Evolutionary conservation across 2,329 filamentous ascomycete genomes (phyloP).

Genomic region (Monilinia fructigena): DNA sequence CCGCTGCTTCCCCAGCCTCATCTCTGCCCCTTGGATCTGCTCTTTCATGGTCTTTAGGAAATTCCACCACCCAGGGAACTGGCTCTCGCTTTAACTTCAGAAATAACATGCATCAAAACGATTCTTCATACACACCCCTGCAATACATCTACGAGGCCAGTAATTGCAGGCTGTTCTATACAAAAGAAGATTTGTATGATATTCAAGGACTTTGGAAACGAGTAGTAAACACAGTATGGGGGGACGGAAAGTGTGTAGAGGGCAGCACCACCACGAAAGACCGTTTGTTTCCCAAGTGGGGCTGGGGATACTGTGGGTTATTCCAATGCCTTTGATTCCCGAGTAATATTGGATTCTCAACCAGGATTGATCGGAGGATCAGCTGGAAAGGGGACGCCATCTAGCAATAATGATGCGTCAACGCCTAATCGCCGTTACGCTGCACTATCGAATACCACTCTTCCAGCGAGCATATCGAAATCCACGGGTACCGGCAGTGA

Average conservation of each 20-base stretch:
- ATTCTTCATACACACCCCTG: slow-evolving; percentile 45
- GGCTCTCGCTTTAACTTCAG: slow-evolving; percentile 44
- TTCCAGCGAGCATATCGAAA: neutral
- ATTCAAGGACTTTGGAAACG: slow-evolving; percentile 51
- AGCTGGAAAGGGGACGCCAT: no score
- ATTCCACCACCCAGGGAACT: slow-evolving; percentile 26
- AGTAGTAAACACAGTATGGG: slow-evolving; percentile 44
- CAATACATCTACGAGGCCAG: slow-evolving; percentile 62
- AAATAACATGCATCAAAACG: slow-evolving; percentile 40
- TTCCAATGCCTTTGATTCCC: neutral
- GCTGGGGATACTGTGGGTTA: neutral
- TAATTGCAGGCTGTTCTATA: slow-evolving; percentile 60
- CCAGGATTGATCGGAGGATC: neutral
- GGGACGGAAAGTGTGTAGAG: slow-evolving; percentile 41
- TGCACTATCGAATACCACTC: neutral
- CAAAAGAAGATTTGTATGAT: slow-evolving; percentile 51
- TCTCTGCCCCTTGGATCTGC: neutral
- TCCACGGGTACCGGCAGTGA: neutral
- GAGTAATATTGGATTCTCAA: neutral
- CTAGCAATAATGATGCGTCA: neutral
- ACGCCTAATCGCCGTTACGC: neutral
- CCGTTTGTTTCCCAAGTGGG: neutral
- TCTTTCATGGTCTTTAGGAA: neutral
- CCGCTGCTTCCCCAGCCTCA: neutral
- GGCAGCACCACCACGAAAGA: slow-evolving; percentile 25